These are phyloP conservation scores for Auricularia heimuer DNA, from an alignment of 768 basidiomycete genomes.

Conservation along the genomic window DNA sequence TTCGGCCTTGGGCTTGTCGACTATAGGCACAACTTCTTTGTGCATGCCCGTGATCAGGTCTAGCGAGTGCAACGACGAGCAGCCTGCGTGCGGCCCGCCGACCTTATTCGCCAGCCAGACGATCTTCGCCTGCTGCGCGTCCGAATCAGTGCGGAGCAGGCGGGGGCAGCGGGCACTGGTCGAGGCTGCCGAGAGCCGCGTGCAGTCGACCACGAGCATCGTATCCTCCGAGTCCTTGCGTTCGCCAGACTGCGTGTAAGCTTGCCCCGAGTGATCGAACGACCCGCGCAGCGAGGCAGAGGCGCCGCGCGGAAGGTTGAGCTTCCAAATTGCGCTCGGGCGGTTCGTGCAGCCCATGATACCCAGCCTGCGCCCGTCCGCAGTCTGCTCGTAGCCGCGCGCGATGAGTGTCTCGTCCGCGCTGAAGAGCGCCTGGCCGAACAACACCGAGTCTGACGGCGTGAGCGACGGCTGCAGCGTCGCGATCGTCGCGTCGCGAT, in stretches of 20 bases:
- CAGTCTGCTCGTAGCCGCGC: constrained; percentile 51
- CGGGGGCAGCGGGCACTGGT: constrained; percentile 47
- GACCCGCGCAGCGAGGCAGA: not conserved
- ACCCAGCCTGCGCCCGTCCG: constrained; percentile 50
- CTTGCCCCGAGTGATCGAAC: not conserved
- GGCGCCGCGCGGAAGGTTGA: constrained; percentile 15
- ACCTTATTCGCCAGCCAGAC: constrained; percentile 46
- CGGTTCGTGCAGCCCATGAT: constrained; percentile 52
- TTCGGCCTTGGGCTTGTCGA: constrained; percentile 27
- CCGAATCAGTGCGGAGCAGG: constrained; percentile 19
- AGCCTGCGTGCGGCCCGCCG: constrained; percentile 53
- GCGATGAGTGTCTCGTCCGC: constrained; percentile 36
- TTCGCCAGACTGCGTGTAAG: not conserved
- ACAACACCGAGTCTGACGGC: constrained; percentile 16
- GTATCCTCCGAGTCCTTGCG: not conserved
- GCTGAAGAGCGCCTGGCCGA: constrained; percentile 50
- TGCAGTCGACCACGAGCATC: not conserved
- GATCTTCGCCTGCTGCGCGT: constrained; percentile 16
- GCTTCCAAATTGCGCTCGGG: constrained; percentile 45
- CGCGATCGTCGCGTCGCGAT: not conserved
- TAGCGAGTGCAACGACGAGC: constrained; percentile 38
- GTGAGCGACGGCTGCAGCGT: constrained; percentile 8
- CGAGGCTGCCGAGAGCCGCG: not conserved
- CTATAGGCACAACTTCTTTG: constrained; percentile 30
- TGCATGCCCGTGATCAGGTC: constrained; percentile 21